Evolutionary conservation across 176 grass and related monocot genomes (phyloP).

Genomic region (Areca catechu): DNA sequence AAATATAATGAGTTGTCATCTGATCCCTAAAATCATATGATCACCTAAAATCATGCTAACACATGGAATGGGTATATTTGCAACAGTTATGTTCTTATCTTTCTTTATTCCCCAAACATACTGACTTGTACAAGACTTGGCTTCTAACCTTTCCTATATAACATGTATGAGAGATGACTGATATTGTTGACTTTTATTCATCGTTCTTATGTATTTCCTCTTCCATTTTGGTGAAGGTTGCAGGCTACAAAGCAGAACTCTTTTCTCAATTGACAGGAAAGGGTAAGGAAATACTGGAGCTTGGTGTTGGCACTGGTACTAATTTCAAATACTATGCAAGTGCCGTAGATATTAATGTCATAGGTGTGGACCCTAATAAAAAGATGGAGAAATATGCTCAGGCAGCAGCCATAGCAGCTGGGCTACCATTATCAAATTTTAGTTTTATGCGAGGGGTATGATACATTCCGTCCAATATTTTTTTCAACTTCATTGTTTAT

Average conservation of each 20-base stretch:
- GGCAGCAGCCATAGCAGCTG: slow-evolving; percentile 41
- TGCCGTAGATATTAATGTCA: slow-evolving; percentile 20
- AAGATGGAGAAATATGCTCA: slow-evolving; percentile 81
- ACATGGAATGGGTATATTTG: too few relatives aligned
- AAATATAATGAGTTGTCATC: too few relatives aligned
- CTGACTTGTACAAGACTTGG: too few relatives aligned
- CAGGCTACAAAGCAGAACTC: slow-evolving; percentile 61
- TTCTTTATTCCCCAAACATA: too few relatives aligned
- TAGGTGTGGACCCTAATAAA: slow-evolving; percentile 77
- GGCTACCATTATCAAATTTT: slow-evolving; percentile 46
- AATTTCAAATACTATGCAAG: slow-evolving; percentile 79
- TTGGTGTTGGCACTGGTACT: slow-evolving; percentile 73
- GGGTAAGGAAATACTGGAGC: slow-evolving; percentile 50
- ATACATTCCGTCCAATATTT: background rate
- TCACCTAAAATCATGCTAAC: too few relatives aligned
- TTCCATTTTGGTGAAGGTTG: slow-evolving; percentile 30
- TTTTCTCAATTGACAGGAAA: slow-evolving; percentile 37
- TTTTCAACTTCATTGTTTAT: too few relatives aligned
- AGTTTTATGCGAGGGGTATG: slow-evolving; percentile 66
- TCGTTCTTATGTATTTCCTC: slow-evolving; percentile 7
- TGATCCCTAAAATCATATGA: too few relatives aligned
- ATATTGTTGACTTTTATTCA: background rate
- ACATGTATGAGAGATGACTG: background rate
- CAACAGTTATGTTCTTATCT: too few relatives aligned
- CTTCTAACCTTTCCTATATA: background rate